Evolutionary conservation across 148 eudicot species (phyloP), one percentile per base, ranked within the genome.

Genomic region (Vaccinium darrowii): DNA sequence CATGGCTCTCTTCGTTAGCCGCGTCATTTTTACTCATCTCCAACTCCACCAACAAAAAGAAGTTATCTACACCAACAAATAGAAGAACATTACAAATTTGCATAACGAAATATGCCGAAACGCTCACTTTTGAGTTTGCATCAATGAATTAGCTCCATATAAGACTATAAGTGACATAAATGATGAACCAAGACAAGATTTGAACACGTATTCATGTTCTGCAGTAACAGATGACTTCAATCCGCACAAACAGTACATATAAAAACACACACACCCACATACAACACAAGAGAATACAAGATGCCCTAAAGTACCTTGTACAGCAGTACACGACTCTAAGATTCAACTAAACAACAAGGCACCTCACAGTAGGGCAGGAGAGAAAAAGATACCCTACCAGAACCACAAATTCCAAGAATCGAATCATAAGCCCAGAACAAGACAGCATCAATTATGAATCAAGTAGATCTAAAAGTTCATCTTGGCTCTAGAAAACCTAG

Each of bases 1-100:
- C 76, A 72, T 52, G 76, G 52, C 74, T 54, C 86, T 88, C 85
- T 82, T 82, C 57, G 81, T 51, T 21, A 62, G 63, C 79, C 63
- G 79, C 80, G 52, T 83, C 88, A 72, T 30, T 27, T 65, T 56
- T 74, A 56, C 82, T 78, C 43, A 67, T 63, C 81, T 84, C 82
- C 74, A 82, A 69, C 83, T 89, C 88, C 89, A 88, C 80, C 52
- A 82, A 81, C 12, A 60, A 69, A 84, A 73, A 36, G 53, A 58
- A 7, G 36, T 39, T 80, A 74, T 72, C 90, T 91, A 84, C 60
- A 90, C 84, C 67, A 80, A 76, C 30, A 14, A 82, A 81, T 15
- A 72, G 5, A 39, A 53, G 25, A 25, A 86, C 16, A 8, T 75
- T 49, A 80, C 36, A 80, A 78, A 75, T 36, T 50, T 49, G 36